phyloP scores from a whole-genome alignment of 31 red algal species.

The Asparagopsis taxiformis region DNA sequence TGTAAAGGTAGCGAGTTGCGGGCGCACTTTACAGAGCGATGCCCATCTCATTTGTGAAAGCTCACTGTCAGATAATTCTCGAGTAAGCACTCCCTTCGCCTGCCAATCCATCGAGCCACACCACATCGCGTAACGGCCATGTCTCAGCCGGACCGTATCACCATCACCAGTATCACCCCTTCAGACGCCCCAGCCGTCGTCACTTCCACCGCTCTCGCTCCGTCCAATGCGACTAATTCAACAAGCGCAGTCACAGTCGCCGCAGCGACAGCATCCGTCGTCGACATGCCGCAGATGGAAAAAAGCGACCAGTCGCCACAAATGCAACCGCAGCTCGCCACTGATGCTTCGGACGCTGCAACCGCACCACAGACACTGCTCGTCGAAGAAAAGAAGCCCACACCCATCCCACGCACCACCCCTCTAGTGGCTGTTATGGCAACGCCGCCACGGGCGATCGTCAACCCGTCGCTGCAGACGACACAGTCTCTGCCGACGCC shows the following conservation, averaged over 20 bases:
- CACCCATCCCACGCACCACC: too few species aligned
- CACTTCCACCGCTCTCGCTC: constrained; percentile 3
- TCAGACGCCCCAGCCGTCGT: not conserved
- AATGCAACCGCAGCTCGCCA: not conserved
- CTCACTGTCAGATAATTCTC: not conserved
- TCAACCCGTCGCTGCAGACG: not conserved
- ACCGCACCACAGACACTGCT: too few species aligned
- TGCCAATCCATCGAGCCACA: not conserved
- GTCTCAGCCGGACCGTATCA: not conserved
- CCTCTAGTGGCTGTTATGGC: too few species aligned
- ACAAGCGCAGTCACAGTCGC: constrained; percentile 1
- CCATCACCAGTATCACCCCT: not conserved
- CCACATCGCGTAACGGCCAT: not conserved
- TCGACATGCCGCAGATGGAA: not conserved
- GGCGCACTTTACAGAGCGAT: not conserved
- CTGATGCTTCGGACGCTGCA: too few species aligned
- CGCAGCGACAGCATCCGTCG: not conserved
- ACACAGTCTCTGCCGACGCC: constrained; percentile 6
- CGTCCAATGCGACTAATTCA: not conserved
- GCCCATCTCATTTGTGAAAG: not conserved
- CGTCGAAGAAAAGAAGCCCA: too few species aligned
- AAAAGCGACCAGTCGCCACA: not conserved
- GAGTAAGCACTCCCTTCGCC: not conserved
- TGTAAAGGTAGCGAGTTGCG: not conserved
- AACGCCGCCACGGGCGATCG: constrained; percentile 5